A percentile compares a stretch with the other conserved stretches of the same genome.
Conservation (phyloP, 1,284 basidiomycete species). For the Boletus smithii region DNA sequence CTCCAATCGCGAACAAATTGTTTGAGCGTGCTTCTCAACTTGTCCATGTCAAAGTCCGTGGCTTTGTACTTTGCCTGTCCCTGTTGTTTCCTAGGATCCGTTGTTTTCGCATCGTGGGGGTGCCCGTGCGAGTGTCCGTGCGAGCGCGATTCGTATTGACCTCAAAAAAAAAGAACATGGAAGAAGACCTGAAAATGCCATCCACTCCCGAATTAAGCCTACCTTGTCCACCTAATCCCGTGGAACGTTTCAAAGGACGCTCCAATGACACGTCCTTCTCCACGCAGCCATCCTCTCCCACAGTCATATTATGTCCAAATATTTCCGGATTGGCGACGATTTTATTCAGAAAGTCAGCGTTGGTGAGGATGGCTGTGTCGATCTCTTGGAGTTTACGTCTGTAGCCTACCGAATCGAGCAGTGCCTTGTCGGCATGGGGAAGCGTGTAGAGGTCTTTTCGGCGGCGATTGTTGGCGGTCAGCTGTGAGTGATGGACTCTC, state of each 20-base stretch:
- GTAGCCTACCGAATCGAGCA: slow-evolving; percentile 62
- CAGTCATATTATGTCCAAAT: slow-evolving; percentile 53
- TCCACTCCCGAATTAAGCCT: too few relatives aligned
- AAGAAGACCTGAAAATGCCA: too few relatives aligned
- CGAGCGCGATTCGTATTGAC: too few relatives aligned
- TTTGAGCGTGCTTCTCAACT: slow-evolving; percentile 83
- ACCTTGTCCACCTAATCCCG: slow-evolving; percentile 2
- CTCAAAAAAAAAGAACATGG: too few relatives aligned
- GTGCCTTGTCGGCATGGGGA: slow-evolving; percentile 54
- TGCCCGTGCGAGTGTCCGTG: slow-evolving; percentile 27
- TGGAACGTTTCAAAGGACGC: not conserved
- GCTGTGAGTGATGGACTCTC: slow-evolving; percentile 40
- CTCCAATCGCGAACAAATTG: slow-evolving; percentile 93
- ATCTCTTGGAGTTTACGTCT: slow-evolving; percentile 63
- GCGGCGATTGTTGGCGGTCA: slow-evolving; percentile 72
- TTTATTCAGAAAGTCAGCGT: slow-evolving; percentile 62
- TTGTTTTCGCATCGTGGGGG: slow-evolving; percentile 25
- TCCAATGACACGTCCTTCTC: slow-evolving; percentile 2
- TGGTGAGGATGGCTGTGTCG: slow-evolving; percentile 66
- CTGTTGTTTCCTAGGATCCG: slow-evolving; percentile 23
- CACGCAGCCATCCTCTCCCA: slow-evolving; percentile 15
- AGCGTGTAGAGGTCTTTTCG: slow-evolving; percentile 68
- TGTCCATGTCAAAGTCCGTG: slow-evolving; percentile 78
- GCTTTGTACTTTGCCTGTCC: slow-evolving; percentile 41
- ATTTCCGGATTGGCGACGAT: slow-evolving; percentile 73